phyloP scores from a whole-genome alignment of 2,329 filamentous ascomycete species.

The Cytospora piceae region DNA sequence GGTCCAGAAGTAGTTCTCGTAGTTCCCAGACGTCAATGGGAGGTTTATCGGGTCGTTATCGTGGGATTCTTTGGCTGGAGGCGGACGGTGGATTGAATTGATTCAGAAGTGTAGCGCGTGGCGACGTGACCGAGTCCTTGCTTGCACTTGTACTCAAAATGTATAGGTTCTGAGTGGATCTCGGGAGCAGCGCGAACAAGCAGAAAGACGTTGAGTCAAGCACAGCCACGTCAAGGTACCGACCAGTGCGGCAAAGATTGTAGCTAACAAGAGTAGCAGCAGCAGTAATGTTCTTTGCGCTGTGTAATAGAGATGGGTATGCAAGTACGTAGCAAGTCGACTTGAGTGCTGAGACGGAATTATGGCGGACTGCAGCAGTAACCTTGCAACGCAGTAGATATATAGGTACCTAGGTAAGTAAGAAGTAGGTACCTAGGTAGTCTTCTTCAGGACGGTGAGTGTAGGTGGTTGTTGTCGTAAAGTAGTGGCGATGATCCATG shows the following conservation, averaged over 20 bases:
- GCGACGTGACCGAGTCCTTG: neutral
- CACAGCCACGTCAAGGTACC: constrained; percentile 1
- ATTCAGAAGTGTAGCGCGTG: neutral
- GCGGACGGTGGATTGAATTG: neutral
- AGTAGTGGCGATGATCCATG: neutral
- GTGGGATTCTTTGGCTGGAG: neutral
- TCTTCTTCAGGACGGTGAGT: neutral
- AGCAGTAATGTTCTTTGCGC: neutral
- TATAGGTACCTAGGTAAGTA: neutral
- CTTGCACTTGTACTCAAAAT: neutral
- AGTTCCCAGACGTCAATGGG: neutral
- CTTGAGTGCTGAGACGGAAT: neutral
- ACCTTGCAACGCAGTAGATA: too few relatives aligned
- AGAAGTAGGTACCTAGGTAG: neutral
- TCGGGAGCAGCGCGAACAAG: neutral
- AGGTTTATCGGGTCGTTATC: neutral
- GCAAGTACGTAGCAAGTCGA: neutral
- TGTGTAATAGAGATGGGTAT: neutral
- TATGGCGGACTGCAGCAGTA: neutral
- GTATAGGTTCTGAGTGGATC: neutral
- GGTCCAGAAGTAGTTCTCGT: neutral
- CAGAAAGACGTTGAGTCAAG: constrained; percentile 1
- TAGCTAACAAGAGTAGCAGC: neutral
- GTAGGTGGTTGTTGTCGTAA: too few relatives aligned
- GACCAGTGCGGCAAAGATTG: neutral